Evolutionary conservation across 108 stramenopile species (phyloP).

Genomic region (Nitzschia sp.): DNA sequence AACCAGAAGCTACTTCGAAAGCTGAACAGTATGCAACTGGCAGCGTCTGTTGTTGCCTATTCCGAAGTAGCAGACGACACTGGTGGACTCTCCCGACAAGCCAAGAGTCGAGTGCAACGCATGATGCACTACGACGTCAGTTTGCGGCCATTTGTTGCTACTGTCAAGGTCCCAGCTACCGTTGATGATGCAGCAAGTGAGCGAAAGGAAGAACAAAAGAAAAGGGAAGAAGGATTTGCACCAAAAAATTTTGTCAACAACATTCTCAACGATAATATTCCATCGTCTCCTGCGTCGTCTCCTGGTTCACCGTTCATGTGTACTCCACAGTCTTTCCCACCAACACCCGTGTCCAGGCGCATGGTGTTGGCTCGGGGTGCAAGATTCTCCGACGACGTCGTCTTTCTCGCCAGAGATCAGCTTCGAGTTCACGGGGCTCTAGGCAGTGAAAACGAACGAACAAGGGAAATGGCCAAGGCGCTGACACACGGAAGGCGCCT

Average conservation of each 20-base stretch:
- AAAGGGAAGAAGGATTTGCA: too few relatives aligned
- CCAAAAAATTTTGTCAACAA: neutral
- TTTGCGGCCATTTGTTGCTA: slow-evolving; percentile 83
- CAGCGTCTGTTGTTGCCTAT: slow-evolving; percentile 70
- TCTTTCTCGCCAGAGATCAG: slow-evolving; percentile 94
- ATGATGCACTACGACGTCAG: slow-evolving; percentile 90
- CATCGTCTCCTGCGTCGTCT: slow-evolving; percentile 43
- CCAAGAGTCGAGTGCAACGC: slow-evolving; percentile 71
- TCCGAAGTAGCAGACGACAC: slow-evolving; percentile 64
- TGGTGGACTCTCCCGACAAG: slow-evolving; percentile 54
- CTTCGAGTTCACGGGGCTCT: slow-evolving; percentile 82
- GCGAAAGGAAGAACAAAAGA: neutral
- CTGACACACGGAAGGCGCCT: slow-evolving; percentile 74
- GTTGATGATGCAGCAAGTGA: slow-evolving; percentile 2
- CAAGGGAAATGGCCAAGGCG: slow-evolving; percentile 81
- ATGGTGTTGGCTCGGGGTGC: slow-evolving; percentile 81
- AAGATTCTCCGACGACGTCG: slow-evolving; percentile 89
- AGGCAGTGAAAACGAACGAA: slow-evolving; percentile 75
- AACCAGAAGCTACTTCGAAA: slow-evolving; percentile 48
- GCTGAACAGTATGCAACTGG: slow-evolving; percentile 65
- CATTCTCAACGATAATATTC: neutral
- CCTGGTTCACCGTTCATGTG: slow-evolving; percentile 87
- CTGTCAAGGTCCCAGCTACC: slow-evolving; percentile 48
- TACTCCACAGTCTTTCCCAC: slow-evolving; percentile 95
- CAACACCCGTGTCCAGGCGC: slow-evolving; percentile 85